Conservation (phyloP, 768 basidiomycete species). For the Boletus patriciae region DNA sequence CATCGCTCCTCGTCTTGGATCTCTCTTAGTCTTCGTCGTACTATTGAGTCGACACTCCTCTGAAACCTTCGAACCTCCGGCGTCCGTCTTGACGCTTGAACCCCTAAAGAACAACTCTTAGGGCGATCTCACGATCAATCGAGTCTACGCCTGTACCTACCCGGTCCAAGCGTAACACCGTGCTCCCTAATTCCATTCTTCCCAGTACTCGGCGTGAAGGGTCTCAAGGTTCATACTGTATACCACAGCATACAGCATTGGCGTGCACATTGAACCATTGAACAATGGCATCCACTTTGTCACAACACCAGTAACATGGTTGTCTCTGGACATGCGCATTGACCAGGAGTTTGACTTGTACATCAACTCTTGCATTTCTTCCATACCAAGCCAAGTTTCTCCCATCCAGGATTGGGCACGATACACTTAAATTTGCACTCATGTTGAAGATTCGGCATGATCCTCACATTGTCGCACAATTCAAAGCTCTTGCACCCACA, state of each 20-base stretch:
- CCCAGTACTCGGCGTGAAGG: slow-evolving; percentile 73
- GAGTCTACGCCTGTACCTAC: too few species aligned
- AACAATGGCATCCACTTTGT: slow-evolving; percentile 98
- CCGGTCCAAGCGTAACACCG: too few species aligned
- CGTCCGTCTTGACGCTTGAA: too few species aligned
- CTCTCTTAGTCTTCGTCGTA: too few species aligned
- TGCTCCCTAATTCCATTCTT: neutral
- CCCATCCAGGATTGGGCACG: slow-evolving; percentile 74
- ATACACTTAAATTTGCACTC: slow-evolving; percentile 92
- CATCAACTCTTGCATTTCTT: slow-evolving; percentile 29
- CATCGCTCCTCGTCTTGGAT: too few species aligned
- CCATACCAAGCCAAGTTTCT: neutral
- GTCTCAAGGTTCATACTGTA: slow-evolving; percentile 70
- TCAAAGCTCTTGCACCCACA: slow-evolving; percentile 60
- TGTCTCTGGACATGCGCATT: slow-evolving; percentile 60
- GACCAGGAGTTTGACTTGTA: slow-evolving; percentile 92
- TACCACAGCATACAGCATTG: slow-evolving; percentile 76
- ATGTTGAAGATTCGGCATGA: slow-evolving; percentile 85
- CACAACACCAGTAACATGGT: slow-evolving; percentile 75
- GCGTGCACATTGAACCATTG: slow-evolving; percentile 85
- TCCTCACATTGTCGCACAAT: slow-evolving; percentile 78
- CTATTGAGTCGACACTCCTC: too few species aligned
- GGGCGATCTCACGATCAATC: too few species aligned
- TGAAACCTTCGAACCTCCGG: too few species aligned
- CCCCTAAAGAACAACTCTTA: too few species aligned